phyloP scores from a whole-genome alignment of 2,329 filamentous ascomycete species.

The Dactylellina drechsleri region DNA sequence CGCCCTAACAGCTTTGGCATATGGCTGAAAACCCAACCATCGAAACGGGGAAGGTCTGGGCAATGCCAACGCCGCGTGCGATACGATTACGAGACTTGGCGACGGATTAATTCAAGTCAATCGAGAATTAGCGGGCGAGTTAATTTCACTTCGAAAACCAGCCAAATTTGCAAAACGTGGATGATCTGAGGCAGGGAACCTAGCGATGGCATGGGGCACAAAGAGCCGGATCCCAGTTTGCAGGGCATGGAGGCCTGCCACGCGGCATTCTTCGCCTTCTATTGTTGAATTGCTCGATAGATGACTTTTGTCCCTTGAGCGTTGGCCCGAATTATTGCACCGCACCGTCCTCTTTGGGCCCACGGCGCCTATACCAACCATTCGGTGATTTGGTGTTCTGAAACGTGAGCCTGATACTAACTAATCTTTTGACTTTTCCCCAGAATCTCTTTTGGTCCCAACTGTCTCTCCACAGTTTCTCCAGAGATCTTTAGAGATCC shows the following conservation, averaged over 20 bases:
- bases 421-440: neutral
- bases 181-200: constrained; percentile 39
- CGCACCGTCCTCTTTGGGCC: no score
- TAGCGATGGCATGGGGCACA: neutral
- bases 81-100: constrained; percentile 34
- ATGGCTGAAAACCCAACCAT: constrained; percentile 19
- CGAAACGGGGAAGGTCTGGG: neutral
- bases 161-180: constrained; percentile 35
- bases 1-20: no score
- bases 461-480: constrained; percentile 4
- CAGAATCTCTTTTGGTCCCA: neutral
- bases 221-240: neutral
- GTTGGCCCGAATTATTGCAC: no score
- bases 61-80: constrained; percentile 17
- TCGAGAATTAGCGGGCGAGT: constrained; percentile 6
- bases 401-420: no score
- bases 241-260: constrained; percentile 6
- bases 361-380: no score
- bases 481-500: neutral
- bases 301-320: neutral
- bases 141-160: constrained; percentile 9
- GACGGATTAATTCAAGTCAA: constrained; percentile 6
- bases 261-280: neutral
- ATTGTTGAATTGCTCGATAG: neutral
- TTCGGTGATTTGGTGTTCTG: no score